Percentiles rank a stretch among this genome's conserved stretches.
These are phyloP conservation scores for Huntiella moniliformis DNA, from an alignment of 2,329 filamentous ascomycete genomes.

Conservation along the genomic window DNA sequence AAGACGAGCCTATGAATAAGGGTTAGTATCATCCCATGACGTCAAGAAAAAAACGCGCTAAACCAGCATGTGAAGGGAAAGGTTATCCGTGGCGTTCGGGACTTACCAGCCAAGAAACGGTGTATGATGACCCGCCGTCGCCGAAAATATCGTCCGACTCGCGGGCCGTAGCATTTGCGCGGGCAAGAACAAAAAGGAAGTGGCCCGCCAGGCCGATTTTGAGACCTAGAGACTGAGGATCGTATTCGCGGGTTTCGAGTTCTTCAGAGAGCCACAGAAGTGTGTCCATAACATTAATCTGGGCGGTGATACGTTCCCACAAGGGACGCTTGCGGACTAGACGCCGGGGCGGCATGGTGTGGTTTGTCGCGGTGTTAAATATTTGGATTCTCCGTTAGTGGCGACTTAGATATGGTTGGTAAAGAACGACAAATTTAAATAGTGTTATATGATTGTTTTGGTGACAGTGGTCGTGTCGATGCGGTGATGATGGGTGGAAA, in stretches of 20 bases:
- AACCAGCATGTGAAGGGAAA: not conserved
- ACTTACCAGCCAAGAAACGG: conserved; percentile 40
- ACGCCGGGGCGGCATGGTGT: conserved; percentile 30
- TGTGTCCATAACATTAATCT: conserved; percentile 75
- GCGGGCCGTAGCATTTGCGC: conserved; percentile 49
- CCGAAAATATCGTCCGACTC: conserved; percentile 68
- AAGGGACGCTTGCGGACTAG: conserved; percentile 69
- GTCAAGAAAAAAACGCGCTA: not conserved
- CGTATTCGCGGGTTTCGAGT: conserved; percentile 79
- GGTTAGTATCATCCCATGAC: conserved; percentile 7
- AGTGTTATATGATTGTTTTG: no score
- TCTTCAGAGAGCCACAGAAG: conserved; percentile 83
- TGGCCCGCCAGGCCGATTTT: conserved; percentile 63
- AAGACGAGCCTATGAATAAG: conserved; percentile 20
- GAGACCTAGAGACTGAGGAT: conserved; percentile 59
- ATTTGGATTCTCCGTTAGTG: not conserved
- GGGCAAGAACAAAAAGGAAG: conserved; percentile 59
- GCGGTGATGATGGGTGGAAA: no score
- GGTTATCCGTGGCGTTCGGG: not conserved
- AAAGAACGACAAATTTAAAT: no score
- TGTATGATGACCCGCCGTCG: conserved; percentile 45
- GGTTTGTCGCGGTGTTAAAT: not conserved
- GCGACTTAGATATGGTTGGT: no score
- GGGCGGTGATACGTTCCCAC: conserved; percentile 58
- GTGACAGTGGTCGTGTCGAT: not conserved